Conservation (phyloP, 1,284 basidiomycete genomes). For the Lentinula novae-zelandiae region DNA sequence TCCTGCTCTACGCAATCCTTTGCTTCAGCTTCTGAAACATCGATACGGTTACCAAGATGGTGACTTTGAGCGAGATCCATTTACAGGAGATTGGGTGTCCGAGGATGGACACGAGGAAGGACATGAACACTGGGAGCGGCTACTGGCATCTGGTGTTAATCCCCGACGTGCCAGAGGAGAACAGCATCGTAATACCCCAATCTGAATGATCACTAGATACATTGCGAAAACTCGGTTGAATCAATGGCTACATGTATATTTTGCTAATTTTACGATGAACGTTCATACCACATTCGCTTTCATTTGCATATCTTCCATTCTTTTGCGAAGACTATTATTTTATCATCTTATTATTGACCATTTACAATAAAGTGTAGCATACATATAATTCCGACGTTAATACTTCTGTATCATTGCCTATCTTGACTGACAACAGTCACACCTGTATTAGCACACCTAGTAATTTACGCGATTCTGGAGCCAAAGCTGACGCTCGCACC, state of each 20-base stretch:
- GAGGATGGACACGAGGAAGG: constrained; percentile 64
- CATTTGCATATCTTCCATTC: not conserved
- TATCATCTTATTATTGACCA: not conserved
- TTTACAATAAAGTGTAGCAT: not conserved
- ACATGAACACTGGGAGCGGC: constrained; percentile 57
- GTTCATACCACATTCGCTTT: not conserved
- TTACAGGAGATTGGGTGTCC: constrained; percentile 58
- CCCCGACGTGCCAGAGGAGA: constrained; percentile 6
- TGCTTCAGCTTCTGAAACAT: constrained; percentile 63
- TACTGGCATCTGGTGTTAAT: constrained; percentile 32
- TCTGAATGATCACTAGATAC: not conserved
- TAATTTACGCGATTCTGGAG: not conserved
- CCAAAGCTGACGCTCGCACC: not conserved
- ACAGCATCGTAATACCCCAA: not conserved
- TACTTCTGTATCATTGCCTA: not conserved
- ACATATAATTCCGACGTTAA: not conserved
- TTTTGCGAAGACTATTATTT: not conserved
- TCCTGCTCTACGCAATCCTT: constrained; percentile 73
- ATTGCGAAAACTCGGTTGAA: not conserved
- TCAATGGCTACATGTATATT: not conserved
- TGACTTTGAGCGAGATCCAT: constrained; percentile 70
- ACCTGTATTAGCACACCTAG: too few species aligned
- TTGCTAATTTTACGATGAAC: not conserved
- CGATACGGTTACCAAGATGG: constrained; percentile 79
- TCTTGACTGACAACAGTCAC: too few species aligned